A percentile compares a stretch with the other conserved stretches of the same genome.
phyloP scores from a whole-genome alignment of 1,284 basidiomycete species.

The Irpex sp. region DNA sequence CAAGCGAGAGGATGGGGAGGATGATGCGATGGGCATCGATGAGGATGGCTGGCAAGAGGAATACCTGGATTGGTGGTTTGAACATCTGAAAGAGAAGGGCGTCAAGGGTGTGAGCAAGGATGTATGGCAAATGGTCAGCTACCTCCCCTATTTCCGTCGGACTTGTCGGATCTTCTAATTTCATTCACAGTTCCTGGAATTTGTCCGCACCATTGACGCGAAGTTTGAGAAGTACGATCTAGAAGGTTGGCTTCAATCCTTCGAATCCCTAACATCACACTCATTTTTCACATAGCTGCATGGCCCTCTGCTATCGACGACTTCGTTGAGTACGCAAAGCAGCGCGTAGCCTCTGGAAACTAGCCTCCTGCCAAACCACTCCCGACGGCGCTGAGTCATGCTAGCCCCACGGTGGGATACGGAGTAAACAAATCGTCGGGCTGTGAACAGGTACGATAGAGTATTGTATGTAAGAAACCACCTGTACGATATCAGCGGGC shows the following conservation, averaged over 20 bases:
- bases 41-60: slow-evolving; percentile 63
- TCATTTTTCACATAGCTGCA: slow-evolving; percentile 48
- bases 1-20: slow-evolving; percentile 30
- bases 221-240: slow-evolving; percentile 82
- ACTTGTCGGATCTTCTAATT: neutral
- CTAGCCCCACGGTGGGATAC: neutral
- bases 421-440: neutral
- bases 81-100: slow-evolving; percentile 70
- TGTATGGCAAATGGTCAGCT: slow-evolving; percentile 84
- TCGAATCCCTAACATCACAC: neutral
- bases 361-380: neutral
- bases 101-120: slow-evolving; percentile 89
- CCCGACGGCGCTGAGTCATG: neutral
- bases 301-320: slow-evolving; percentile 91
- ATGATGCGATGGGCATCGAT: slow-evolving; percentile 34
- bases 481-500: neutral
- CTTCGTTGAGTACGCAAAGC: slow-evolving; percentile 73
- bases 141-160: neutral
- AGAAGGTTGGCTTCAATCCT: slow-evolving; percentile 47
- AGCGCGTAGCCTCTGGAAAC: slow-evolving; percentile 20
- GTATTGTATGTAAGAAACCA: neutral
- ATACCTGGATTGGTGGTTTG: slow-evolving; percentile 82
- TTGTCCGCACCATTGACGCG: slow-evolving; percentile 78
- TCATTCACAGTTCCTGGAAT: slow-evolving; percentile 67
- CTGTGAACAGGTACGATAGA: neutral